A percentile compares a stretch with the other conserved stretches of the same genome.
phyloP scores from a whole-genome alignment of 371 early-diverging fungal genomes.

The Syncephalastrum contaminatum region DNA sequence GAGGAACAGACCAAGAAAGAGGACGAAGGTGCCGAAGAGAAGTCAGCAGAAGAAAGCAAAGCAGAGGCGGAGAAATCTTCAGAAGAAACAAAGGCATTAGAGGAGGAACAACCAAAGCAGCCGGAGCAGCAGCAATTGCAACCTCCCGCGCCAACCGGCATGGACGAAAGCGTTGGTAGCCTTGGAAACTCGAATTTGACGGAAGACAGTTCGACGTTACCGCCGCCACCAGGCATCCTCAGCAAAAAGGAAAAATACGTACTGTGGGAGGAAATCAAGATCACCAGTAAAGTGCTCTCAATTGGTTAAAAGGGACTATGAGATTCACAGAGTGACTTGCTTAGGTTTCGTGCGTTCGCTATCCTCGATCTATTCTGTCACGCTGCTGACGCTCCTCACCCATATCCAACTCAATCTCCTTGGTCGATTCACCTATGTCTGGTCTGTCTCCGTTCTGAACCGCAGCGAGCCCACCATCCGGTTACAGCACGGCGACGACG shows the following conservation, averaged over 20 bases:
- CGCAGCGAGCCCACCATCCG: conserved; percentile 52
- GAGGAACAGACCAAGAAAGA: conserved; percentile 1
- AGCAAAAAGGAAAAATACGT: conserved; percentile 64
- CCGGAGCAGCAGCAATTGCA: neutral
- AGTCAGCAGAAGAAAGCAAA: neutral
- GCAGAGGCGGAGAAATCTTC: conserved; percentile 13
- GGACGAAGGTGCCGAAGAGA: conserved; percentile 5
- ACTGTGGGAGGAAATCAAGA: conserved; percentile 89
- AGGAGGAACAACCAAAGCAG: conserved; percentile 1
- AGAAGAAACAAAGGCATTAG: conserved; percentile 6
- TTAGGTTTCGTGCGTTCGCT: conserved; percentile 71
- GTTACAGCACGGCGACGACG: conserved; percentile 41
- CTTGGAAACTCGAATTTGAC: conserved; percentile 14
- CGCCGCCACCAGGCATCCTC: conserved; percentile 29
- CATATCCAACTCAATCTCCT: conserved; percentile 88
- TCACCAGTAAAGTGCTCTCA: conserved; percentile 54
- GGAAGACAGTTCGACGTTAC: conserved; percentile 3
- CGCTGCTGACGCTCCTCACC: conserved; percentile 77
- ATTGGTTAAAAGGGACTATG: neutral
- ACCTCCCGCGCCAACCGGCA: neutral
- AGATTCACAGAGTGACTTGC: neutral
- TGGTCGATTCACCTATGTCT: conserved; percentile 89
- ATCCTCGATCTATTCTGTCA: conserved; percentile 78
- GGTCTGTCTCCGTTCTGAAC: conserved; percentile 70
- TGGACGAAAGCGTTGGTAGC: conserved; percentile 32